Evolutionary conservation across 768 basidiomycete genomes (phyloP), one percentile per base, ranked within the genome.

Genomic region (Xerocomus brunneocitrinus): DNA sequence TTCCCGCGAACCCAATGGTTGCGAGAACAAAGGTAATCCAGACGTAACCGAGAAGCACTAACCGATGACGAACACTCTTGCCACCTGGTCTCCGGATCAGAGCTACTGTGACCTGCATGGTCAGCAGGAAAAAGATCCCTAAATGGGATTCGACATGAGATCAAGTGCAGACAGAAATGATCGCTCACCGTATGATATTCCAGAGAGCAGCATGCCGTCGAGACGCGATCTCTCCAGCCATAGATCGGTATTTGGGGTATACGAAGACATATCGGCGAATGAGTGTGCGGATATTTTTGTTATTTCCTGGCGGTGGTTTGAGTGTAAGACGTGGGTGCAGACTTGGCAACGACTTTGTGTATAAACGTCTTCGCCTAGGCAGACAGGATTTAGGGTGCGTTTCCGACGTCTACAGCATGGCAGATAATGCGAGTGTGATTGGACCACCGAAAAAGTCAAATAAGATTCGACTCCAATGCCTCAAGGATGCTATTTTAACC

Each of bases 181-280:
- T 9, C 14, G 34, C 58, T 24, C 39, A 56, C 68, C 67, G 0
- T 64, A 68, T 5, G 57, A 64, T n/a, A 59, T 59, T 31, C 45
- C 58, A 2, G 47, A 16, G 14, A 65, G 50, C 0, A 58, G n/a
- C 53, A 63, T 60, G 5, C 67, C 69, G 48, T 54, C 48, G 13
- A 66, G 64, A 32, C 57, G 64, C 0, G 66, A 61, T 47, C 63
- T 46, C 42, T 68, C 67, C 8, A 70, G 47, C 67, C 64, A 68
- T 16, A 70, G 22, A 34, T 65, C 32, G 8, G 66, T 61, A 7
- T 52, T 5, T 0, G 59, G 57, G 24, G 61, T 60, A 6, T 58
- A 49, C 24, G 64, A 48, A 8, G 55, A 53, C 67, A 66, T 58
- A 66, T 58, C 36, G 0, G n/a, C 16, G 36, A 38, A 40, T 22